These are phyloP conservation scores for Pisolithus sp. DNA, from an alignment of 768 basidiomycete genomes.

Conservation along the genomic window DNA sequence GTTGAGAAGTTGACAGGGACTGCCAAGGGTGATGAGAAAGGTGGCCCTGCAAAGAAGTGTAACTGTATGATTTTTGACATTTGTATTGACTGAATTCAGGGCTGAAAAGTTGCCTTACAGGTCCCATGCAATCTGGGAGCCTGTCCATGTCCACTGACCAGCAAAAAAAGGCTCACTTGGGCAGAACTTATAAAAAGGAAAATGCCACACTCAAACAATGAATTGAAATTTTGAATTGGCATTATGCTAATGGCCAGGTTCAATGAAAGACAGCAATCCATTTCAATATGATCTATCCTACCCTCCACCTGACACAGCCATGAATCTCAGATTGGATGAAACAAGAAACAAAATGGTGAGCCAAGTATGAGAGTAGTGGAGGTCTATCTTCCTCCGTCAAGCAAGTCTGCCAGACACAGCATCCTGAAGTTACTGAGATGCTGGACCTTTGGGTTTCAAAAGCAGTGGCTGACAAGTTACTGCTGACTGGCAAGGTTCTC, in stretches of 20 bases:
- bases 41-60: neutral
- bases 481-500: slow-evolving; percentile 30
- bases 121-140: neutral
- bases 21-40: too few species aligned
- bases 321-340: slow-evolving; percentile 29
- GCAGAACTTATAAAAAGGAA: neutral
- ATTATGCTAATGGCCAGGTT: slow-evolving; percentile 26
- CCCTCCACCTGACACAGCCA: slow-evolving; percentile 30
- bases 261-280: slow-evolving; percentile 29
- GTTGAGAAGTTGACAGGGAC: too few species aligned
- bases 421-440: slow-evolving; percentile 29
- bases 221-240: slow-evolving; percentile 27
- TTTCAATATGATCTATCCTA: slow-evolving; percentile 26
- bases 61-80: slow-evolving; percentile 1
- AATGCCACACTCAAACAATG: slow-evolving; percentile 2
- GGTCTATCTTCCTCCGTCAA: neutral
- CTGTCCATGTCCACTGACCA: neutral
- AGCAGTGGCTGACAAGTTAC: slow-evolving; percentile 16
- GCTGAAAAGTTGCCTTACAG: neutral
- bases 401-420: slow-evolving; percentile 18
- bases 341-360: slow-evolving; percentile 21
- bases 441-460: slow-evolving; percentile 31
- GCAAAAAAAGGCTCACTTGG: neutral
- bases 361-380: slow-evolving; percentile 7
- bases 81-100: neutral